Evolutionary conservation across 108 stramenopile species (phyloP).

Genomic region (Nannochloropsis oceanica): DNA sequence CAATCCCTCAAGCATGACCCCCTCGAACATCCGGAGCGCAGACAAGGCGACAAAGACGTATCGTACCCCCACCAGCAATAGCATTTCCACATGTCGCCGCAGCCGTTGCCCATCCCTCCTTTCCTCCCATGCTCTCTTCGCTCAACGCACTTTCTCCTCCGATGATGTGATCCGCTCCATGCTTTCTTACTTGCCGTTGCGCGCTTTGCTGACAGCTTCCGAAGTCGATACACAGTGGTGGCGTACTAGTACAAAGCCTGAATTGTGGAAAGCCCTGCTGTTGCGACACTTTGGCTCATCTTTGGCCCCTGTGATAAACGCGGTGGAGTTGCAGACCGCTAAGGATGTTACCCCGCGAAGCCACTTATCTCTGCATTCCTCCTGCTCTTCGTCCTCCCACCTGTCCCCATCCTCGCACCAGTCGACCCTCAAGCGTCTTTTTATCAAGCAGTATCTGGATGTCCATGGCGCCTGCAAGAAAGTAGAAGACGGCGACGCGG

Average conservation of each 20-base stretch:
- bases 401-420: not conserved
- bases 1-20: too few species aligned
- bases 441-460: not conserved
- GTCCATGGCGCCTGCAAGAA: not conserved
- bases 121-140: not conserved
- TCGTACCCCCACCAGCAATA: too few species aligned
- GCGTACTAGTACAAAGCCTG: not conserved
- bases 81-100: too few species aligned
- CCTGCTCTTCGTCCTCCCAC: not conserved
- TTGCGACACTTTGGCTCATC: not conserved
- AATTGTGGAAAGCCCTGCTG: not conserved
- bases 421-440: not conserved
- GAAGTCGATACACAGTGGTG: not conserved
- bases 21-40: too few species aligned
- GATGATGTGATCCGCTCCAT: not conserved
- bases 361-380: not conserved
- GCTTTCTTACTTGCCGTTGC: not conserved
- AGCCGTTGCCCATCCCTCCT: too few species aligned
- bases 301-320: not conserved
- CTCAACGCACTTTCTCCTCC: not conserved
- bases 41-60: too few species aligned
- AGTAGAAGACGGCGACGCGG: not conserved
- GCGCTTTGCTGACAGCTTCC: not conserved
- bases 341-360: not conserved
- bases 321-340: not conserved